Evolutionary conservation across 2,329 filamentous ascomycete species (phyloP).

Genomic region (Colletotrichum sublineola): DNA sequence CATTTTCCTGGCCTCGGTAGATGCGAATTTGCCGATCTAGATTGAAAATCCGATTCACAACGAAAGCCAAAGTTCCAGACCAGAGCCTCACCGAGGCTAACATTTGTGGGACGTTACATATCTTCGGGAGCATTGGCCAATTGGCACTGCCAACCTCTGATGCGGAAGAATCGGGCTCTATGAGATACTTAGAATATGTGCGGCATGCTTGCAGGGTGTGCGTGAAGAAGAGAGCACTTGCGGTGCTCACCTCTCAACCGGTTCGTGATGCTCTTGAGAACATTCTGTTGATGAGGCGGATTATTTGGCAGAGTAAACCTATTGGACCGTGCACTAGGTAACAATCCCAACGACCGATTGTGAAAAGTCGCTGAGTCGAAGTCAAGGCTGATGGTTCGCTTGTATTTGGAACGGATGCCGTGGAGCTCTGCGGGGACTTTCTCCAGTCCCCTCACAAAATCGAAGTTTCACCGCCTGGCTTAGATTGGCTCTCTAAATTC

Average conservation of each 20-base stretch:
- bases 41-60: not conserved
- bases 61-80: not conserved
- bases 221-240: not conserved
- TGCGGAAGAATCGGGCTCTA: too few species aligned
- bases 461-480: conserved; percentile 19
- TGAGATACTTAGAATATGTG: not conserved
- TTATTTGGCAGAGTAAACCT: not conserved
- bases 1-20: not conserved
- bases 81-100: not conserved
- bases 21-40: not conserved
- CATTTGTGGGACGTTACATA: too few species aligned
- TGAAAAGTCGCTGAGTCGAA: not conserved
- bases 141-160: not conserved
- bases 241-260: not conserved
- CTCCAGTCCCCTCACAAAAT: not conserved
- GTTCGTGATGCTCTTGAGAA: not conserved
- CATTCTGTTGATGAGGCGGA: not conserved
- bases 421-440: not conserved
- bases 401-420: not conserved
- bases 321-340: not conserved
- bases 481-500: conserved; percentile 48
- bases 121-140: too few species aligned
- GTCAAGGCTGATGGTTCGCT: not conserved
- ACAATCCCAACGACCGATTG: not conserved
- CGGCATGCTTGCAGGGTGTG: not conserved